Base-by-base conservation (phyloP, 495 filamentous ascomycete species). In the Podospora bellae-mahoneyi region DNA sequence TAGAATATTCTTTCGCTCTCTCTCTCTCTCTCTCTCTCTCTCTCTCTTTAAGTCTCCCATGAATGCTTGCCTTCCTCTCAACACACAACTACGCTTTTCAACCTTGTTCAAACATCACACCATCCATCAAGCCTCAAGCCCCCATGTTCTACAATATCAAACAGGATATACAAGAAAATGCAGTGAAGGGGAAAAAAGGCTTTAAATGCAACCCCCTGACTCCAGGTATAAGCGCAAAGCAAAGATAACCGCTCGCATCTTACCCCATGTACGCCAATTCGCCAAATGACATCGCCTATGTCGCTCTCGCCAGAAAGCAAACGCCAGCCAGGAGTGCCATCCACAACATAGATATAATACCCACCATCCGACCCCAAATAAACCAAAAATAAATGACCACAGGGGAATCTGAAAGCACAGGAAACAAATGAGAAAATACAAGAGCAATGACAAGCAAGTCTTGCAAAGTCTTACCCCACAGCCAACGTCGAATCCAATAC, bases 401-500 rank as follows among this genome's bases (percentile, higher is more conserved):
- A 10, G 55, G 55, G 55, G 55, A 58, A 58, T 58, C n/a, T 58
- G 23, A 58, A 19, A 58, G 39, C 23, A 67, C 15, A 62, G 13
- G 13, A 61, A 66, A 66, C 13, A 44, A 68, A 63, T 20, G 32
- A 26, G n/a, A 19, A 26, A 27, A 27, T 20, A 5, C 59, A 26
- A 32, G 2, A 27, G 56, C 5, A 58, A 58, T 64, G 53, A 64
- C 28, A 64, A 34, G 5, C 39, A 48, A 48, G 9, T 48, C 5
- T 48, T 10, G 39, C 39, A 48, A 39, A 20, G 7, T 20, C 3
- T 71, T 32, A 77, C 6, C 69, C 68, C 9, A 78, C 78, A 2
- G 79, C 78, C 64, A 84, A 69, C 44, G 78, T 78, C 5, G 80
- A 83, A 71, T 97, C 94, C 66, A 97, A 78, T 59, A 95, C 80